These are phyloP conservation scores for Starmerella floricola DNA, from an alignment of 805 yeast genomes.

Conservation along the genomic window DNA sequence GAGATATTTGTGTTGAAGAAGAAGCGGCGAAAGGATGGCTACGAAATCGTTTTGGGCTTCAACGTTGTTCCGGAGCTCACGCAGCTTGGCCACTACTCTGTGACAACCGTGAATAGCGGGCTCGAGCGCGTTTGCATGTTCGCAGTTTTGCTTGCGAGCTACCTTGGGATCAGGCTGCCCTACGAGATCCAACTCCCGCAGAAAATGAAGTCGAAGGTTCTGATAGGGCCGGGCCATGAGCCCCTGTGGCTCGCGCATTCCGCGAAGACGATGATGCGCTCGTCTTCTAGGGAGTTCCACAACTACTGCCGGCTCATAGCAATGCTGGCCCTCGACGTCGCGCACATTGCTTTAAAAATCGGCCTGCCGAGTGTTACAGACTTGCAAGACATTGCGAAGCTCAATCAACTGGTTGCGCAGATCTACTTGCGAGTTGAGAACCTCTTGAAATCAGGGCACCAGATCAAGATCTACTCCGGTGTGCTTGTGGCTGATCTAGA, in stretches of 20 bases:
- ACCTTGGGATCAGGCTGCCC: conserved; percentile 27
- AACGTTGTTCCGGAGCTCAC: conserved; percentile 27
- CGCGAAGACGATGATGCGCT: conserved; percentile 24
- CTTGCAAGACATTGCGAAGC: conserved; percentile 18
- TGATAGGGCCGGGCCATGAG: conserved; percentile 17
- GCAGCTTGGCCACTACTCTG: conserved; percentile 25
- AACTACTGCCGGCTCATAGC: conserved; percentile 26
- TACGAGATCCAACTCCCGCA: conserved; percentile 25
- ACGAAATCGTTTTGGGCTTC: conserved; percentile 27
- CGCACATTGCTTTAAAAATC: conserved; percentile 23
- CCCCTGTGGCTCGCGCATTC: conserved; percentile 18
- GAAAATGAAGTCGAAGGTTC: conserved; percentile 19
- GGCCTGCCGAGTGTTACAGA: conserved; percentile 22
- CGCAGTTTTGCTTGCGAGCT: conserved; percentile 25
- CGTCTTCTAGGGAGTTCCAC: conserved; percentile 26
- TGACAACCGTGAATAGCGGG: conserved; percentile 25
- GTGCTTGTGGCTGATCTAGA: conserved; percentile 19
- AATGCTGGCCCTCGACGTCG: conserved; percentile 27
- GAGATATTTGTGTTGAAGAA: conserved; percentile 21
- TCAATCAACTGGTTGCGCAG: conserved; percentile 26
- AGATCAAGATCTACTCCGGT: conserved; percentile 20
- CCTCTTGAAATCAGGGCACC: conserved; percentile 18
- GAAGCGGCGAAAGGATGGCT: conserved; percentile 20
- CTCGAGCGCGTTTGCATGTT: conserved; percentile 28
- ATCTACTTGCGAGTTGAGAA: conserved; percentile 23